These are phyloP conservation scores for Dentipellis sp. DNA, from an alignment of 768 basidiomycete species.

Conservation along the genomic window DNA sequence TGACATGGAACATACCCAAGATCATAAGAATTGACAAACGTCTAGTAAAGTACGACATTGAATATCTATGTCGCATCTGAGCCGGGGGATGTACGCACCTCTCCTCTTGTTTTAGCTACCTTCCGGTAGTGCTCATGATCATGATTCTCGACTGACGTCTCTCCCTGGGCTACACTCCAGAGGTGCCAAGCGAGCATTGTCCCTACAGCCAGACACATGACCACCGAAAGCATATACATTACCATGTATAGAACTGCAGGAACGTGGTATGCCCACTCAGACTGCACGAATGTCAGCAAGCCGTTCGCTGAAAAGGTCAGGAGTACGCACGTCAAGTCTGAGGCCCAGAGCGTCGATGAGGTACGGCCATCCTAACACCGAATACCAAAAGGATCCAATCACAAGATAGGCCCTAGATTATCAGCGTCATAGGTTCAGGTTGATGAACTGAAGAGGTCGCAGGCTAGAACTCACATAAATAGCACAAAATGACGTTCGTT, in stretches of 20 bases:
- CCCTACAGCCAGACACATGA: conserved; percentile 66
- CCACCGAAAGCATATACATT: conserved; percentile 64
- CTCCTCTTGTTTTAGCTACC: conserved; percentile 57
- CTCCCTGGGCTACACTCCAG: conserved; percentile 60
- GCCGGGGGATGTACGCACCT: conserved; percentile 36
- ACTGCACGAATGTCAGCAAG: conserved; percentile 9
- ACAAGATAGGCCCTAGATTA: conserved; percentile 68
- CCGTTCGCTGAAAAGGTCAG: background rate
- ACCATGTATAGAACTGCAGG: conserved; percentile 67
- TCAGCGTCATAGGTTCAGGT: background rate
- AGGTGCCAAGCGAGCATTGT: conserved; percentile 70
- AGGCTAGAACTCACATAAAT: conserved; percentile 61
- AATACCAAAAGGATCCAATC: conserved; percentile 53
- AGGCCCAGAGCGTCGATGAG: conserved; percentile 53
- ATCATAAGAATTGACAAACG: conserved; percentile 88
- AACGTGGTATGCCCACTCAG: conserved; percentile 27
- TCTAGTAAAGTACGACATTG: conserved; percentile 26
- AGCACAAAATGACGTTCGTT: conserved; percentile 95
- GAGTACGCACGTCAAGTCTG: conserved; percentile 29
- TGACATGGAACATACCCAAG: conserved; percentile 47
- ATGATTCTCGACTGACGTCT: conserved; percentile 86
- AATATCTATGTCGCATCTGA: background rate
- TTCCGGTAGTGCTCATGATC: conserved; percentile 75
- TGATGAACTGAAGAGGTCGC: background rate
- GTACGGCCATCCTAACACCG: conserved; percentile 51